phyloP scores from a whole-genome alignment of 768 basidiomycete genomes.

The Melanogaster broomeanus region DNA sequence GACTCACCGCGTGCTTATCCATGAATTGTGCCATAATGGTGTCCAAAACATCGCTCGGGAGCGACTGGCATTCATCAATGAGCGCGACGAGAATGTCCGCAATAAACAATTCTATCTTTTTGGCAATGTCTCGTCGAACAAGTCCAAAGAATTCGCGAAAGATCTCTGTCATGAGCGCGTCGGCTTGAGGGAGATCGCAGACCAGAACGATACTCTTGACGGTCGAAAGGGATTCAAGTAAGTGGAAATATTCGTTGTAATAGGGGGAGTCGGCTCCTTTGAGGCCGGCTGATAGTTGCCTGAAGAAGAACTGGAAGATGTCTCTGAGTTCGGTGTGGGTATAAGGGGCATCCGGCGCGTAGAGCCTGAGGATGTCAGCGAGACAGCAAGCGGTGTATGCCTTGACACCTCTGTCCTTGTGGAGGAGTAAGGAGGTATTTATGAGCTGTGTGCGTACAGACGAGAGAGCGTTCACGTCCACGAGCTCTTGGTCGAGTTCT shows the following conservation, averaged over 20 bases:
- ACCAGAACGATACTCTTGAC: conserved; percentile 95
- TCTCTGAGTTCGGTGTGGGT: conserved; percentile 86
- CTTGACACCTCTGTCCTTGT: conserved; percentile 96
- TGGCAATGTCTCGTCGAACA: conserved; percentile 69
- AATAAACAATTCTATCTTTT: conserved; percentile 84
- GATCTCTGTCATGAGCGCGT: conserved; percentile 80
- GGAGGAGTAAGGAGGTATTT: conserved; percentile 75
- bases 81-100: conserved; percentile 89
- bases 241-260: conserved; percentile 90
- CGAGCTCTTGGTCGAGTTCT: conserved; percentile 82
- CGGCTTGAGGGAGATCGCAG: conserved; percentile 85
- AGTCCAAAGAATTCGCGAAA: conserved; percentile 85
- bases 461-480: conserved; percentile 73
- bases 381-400: conserved; percentile 94
- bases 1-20: conserved; percentile 70
- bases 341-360: conserved; percentile 97
- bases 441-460: conserved; percentile 79
- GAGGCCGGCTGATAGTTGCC: conserved; percentile 76
- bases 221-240: conserved; percentile 90
- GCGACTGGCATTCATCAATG: conserved; percentile 78
- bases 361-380: conserved; percentile 89
- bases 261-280: conserved; percentile 79
- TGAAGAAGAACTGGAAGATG: conserved; percentile 96
- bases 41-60: conserved; percentile 83
- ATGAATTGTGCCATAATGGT: conserved; percentile 83